Base-by-base conservation (phyloP, 306 rosid species). In the Potentilla sterilis region DNA sequence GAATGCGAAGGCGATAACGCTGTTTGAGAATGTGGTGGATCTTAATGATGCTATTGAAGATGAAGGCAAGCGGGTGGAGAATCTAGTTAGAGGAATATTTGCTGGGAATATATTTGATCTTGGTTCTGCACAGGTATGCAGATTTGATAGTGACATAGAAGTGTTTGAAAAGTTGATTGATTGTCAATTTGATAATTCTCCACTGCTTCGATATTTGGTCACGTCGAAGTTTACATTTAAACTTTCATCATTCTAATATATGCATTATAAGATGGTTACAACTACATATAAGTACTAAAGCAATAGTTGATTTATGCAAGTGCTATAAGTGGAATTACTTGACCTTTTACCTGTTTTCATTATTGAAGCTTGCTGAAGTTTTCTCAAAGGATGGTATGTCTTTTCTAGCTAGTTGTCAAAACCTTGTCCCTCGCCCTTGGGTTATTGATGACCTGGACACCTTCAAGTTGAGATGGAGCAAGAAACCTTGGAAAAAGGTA, bases 51-150 rank as follows among this genome's bases (percentile, higher is more conserved):
- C 89, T 59, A 89, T 95, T 83, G 97, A 95, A 84, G 97, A 95
- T 74, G 97, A 86, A 82, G 85, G 78, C 69, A 89, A 92, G 83
- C 91, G 97, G 47, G 59, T 95, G 5, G 97, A 95, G 83, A 92
- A 84, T 87, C 84, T 95, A 22, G 85, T 92, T 52, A 86, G 91
- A 79, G 97, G 99, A 55, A 83, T 95, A 77, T 95, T 95, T 43
- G 97, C 99, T 2, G 99, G 99, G 72, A 95, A 95, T 81, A 92
- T 95, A 75, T 95, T 95, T 84, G 99, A 95, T 85, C 99, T 95
- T 57, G 99, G 99, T 82, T 90, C 97, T 41, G 96, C 97, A 52
- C 96, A 89, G 93, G 97, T 95, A 32, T 12, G 69, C 43, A 7
- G 34, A 59, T 59, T 21, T 58, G 35, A 15, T 24, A 3, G 15